These are phyloP conservation scores for Coemansia sp. DNA, from an alignment of 192 early-diverging fungal species.

Conservation along the genomic window DNA sequence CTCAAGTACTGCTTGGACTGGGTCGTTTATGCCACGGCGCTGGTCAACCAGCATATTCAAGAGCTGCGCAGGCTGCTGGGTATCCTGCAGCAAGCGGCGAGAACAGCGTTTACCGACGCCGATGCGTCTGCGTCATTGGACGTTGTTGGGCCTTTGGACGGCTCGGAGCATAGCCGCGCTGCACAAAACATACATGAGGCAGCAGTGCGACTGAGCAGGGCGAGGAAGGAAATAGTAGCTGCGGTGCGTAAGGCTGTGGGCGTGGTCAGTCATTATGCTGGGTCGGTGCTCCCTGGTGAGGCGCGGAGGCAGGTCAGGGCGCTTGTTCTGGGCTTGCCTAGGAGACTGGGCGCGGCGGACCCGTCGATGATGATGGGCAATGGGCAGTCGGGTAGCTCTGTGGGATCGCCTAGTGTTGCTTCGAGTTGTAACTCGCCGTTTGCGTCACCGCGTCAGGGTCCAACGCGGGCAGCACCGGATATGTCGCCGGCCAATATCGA, in stretches of 20 bases:
- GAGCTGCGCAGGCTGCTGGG: constrained; percentile 60
- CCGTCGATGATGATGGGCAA: constrained; percentile 12
- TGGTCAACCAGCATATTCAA: constrained; percentile 68
- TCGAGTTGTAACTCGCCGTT: constrained; percentile 17
- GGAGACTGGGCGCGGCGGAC: constrained; percentile 59
- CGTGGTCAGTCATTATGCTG: constrained; percentile 84
- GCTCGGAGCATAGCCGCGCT: neutral
- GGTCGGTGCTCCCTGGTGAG: constrained; percentile 77
- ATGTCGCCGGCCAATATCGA: constrained; percentile 34
- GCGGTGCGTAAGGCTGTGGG: constrained; percentile 85
- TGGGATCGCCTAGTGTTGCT: constrained; percentile 20
- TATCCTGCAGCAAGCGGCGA: constrained; percentile 30
- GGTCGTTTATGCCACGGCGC: constrained; percentile 80
- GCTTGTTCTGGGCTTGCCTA: constrained; percentile 82
- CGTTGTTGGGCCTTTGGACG: constrained; percentile 2
- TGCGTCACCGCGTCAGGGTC: constrained; percentile 7
- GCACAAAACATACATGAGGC: constrained; percentile 34
- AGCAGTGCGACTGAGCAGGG: constrained; percentile 50
- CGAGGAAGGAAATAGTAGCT: constrained; percentile 80
- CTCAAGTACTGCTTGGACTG: constrained; percentile 87
- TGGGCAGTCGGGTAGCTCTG: constrained; percentile 5
- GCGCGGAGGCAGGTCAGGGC: constrained; percentile 76
- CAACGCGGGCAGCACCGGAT: neutral
- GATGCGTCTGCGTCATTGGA: constrained; percentile 10
- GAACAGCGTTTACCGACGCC: constrained; percentile 1